Conservation (phyloP, 106 monocot genomes). For the Dendrobium chrysotoxum region DNA sequence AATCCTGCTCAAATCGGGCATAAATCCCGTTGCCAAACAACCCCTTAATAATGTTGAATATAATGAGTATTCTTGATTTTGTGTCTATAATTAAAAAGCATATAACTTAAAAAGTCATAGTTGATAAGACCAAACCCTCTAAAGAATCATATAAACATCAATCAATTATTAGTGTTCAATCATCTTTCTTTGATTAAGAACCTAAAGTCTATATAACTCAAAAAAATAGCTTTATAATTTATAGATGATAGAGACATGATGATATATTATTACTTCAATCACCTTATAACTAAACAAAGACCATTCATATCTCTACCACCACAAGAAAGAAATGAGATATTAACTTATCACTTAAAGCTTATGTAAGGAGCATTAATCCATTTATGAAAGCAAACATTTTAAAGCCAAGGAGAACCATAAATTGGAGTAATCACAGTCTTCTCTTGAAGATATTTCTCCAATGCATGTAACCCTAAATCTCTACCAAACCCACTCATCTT, state of each 20-base stretch:
- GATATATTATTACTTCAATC: not conserved
- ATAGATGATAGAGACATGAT: not conserved
- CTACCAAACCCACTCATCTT: constrained; percentile 34
- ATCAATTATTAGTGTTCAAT: too few species aligned
- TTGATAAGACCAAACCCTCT: too few species aligned
- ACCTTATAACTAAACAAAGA: not conserved
- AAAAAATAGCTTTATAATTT: too few species aligned
- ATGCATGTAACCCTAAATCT: constrained; percentile 17
- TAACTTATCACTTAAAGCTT: not conserved
- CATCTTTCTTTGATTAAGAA: too few species aligned
- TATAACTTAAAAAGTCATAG: too few species aligned
- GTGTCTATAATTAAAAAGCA: too few species aligned
- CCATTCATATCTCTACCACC: not conserved
- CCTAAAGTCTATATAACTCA: too few species aligned
- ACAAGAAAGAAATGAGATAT: not conserved
- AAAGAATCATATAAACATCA: too few species aligned
- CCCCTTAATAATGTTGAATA: too few species aligned
- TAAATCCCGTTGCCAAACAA: too few species aligned
- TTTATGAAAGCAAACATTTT: not conserved
- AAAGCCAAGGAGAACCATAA: constrained; percentile 28
- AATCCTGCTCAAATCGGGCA: too few species aligned
- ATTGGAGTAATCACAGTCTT: constrained; percentile 36
- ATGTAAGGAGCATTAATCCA: not conserved
- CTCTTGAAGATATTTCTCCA: constrained; percentile 22
- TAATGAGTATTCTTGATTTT: too few species aligned